phyloP scores from a whole-genome alignment of 441 rosid species.

The Capsella rubella region DNA sequence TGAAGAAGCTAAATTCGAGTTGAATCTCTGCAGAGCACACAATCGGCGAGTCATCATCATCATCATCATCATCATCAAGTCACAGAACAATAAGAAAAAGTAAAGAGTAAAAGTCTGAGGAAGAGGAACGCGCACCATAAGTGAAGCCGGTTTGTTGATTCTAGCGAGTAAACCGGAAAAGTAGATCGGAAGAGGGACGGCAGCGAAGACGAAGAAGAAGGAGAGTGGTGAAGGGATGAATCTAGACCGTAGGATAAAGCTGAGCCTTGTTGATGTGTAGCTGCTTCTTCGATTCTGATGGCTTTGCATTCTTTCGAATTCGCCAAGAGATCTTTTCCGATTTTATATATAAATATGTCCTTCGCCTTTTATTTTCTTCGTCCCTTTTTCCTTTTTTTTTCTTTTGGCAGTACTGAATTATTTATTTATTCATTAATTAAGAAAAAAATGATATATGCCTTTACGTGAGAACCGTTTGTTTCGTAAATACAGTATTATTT shows the following conservation, averaged over 20 bases:
- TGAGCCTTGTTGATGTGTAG: slow-evolving; percentile 5
- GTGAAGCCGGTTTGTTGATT: slow-evolving; percentile 35
- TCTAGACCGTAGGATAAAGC: slow-evolving; percentile 37
- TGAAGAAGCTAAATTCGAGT: slow-evolving; percentile 48
- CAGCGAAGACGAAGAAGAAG: slow-evolving; percentile 37
- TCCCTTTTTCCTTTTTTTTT: not conserved
- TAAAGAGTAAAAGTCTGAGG: not conserved
- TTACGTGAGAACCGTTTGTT: not conserved
- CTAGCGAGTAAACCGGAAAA: slow-evolving; percentile 36
- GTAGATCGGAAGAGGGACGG: slow-evolving; percentile 41
- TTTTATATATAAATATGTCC: not conserved
- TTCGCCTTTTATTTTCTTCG: not conserved
- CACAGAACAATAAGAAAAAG: not conserved
- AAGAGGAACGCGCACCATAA: slow-evolving; percentile 36
- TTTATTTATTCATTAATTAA: not conserved
- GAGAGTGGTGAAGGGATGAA: slow-evolving; percentile 40
- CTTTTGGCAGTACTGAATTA: not conserved
- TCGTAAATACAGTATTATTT: not conserved
- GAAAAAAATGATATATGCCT: not conserved
- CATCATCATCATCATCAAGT: slow-evolving; percentile 43
- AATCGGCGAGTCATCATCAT: slow-evolving; percentile 27
- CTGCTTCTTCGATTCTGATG: slow-evolving; percentile 34
- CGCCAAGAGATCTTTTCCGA: not conserved
- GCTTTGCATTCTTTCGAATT: slow-evolving; percentile 44
- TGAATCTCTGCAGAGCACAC: slow-evolving; percentile 43